Evolutionary conservation across 2,329 filamentous ascomycete species (phyloP).

Genomic region (Corinectria fuckeliana): DNA sequence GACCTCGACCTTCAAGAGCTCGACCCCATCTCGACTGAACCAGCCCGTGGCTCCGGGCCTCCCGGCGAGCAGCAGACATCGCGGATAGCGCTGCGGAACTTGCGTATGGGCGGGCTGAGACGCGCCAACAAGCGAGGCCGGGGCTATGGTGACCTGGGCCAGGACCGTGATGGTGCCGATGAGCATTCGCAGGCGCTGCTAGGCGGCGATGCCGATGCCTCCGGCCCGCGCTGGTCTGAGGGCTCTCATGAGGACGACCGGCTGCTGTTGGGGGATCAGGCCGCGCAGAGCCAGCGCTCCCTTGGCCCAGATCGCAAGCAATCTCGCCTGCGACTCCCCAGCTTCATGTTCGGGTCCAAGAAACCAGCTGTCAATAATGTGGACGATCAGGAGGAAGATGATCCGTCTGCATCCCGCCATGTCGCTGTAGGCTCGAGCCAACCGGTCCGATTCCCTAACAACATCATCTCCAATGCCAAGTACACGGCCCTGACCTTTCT

Average conservation of each 20-base stretch:
- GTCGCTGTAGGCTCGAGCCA: slow-evolving; percentile 79
- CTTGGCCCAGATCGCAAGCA: slow-evolving; percentile 40
- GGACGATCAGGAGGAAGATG: slow-evolving; percentile 61
- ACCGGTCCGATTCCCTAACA: slow-evolving; percentile 80
- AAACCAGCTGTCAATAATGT: slow-evolving; percentile 47
- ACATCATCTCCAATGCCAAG: slow-evolving; percentile 95
- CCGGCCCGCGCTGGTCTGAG: slow-evolving; percentile 63
- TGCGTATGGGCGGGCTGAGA: slow-evolving; percentile 70
- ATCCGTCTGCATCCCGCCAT: slow-evolving; percentile 74
- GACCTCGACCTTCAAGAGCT: slow-evolving; percentile 83
- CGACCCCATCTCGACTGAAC: slow-evolving; percentile 63
- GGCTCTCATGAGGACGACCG: slow-evolving; percentile 71
- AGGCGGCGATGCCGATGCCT: slow-evolving; percentile 65
- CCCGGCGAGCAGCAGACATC: slow-evolving; percentile 54
- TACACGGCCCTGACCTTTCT: slow-evolving; percentile 96
- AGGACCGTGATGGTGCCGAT: slow-evolving; percentile 61
- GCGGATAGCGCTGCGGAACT: slow-evolving; percentile 73
- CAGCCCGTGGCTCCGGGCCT: slow-evolving; percentile 39
- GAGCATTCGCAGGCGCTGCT: slow-evolving; percentile 74
- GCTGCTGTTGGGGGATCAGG: slow-evolving; percentile 66
- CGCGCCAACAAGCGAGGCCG: slow-evolving; percentile 60
- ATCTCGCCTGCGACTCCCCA: slow-evolving; percentile 69
- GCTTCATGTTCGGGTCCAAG: slow-evolving; percentile 63
- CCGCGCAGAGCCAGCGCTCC: slow-evolving; percentile 37
- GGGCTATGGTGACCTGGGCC: slow-evolving; percentile 67